phyloP scores from a whole-genome alignment of 257 asterid genomes.

The Echium plantagineum region DNA sequence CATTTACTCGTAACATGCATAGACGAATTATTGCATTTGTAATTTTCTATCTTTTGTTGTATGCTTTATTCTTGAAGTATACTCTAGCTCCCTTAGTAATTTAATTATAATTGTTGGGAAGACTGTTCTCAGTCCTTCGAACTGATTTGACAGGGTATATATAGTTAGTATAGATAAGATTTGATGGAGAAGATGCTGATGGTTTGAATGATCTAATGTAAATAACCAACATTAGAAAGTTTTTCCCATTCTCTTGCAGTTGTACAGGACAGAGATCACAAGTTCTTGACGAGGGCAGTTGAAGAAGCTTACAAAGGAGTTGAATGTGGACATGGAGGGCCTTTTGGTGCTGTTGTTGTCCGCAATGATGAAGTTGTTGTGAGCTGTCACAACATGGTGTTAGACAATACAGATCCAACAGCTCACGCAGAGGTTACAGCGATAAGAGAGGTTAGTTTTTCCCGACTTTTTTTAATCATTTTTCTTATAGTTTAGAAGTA shows the following conservation, averaged over 20 bases:
- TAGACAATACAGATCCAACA: constrained; percentile 83
- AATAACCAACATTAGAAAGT: not conserved
- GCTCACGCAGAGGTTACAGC: constrained; percentile 99
- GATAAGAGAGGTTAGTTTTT: constrained; percentile 75
- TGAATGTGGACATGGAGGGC: constrained; percentile 92
- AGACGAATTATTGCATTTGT: too few relatives aligned
- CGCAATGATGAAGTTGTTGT: constrained; percentile 66
- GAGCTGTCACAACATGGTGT: constrained; percentile 89
- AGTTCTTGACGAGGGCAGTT: constrained; percentile 77
- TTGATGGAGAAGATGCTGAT: not conserved
- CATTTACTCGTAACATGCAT: too few relatives aligned
- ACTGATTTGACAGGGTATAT: not conserved
- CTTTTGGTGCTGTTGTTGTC: constrained; percentile 96
- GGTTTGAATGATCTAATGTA: not conserved
- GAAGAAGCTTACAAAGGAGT: constrained; percentile 98
- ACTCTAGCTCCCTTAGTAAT: too few relatives aligned
- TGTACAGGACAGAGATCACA: constrained; percentile 84
- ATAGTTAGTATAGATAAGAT: not conserved
- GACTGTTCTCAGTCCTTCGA: not conserved
- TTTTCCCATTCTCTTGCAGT: constrained; percentile 34
- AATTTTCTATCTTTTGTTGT: not conserved
- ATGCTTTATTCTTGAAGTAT: not conserved
- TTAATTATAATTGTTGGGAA: too few relatives aligned
- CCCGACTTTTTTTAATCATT: not conserved
- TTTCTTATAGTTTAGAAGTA: not conserved